Evolutionary conservation across 495 filamentous ascomycete genomes (phyloP).

Genomic region (Trichoderma orchidacearum): DNA sequence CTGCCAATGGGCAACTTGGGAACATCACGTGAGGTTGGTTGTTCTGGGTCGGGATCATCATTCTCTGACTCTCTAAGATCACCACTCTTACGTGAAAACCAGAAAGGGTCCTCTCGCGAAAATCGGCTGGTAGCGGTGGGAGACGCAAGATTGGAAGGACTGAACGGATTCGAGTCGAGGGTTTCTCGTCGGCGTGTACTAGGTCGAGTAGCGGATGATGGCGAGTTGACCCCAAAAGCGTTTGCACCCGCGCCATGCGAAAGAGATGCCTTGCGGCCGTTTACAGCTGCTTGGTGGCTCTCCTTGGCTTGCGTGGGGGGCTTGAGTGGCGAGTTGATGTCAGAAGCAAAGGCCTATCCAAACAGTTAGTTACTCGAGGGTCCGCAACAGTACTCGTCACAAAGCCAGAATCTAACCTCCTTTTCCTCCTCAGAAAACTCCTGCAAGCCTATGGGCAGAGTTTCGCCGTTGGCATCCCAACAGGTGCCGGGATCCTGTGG

Average conservation of each 20-base stretch:
- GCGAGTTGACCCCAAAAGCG: slow-evolving; percentile 41
- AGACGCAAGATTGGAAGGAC: slow-evolving; percentile 32
- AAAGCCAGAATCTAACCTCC: slow-evolving; percentile 42
- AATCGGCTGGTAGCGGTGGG: slow-evolving; percentile 36
- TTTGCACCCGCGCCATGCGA: slow-evolving; percentile 38
- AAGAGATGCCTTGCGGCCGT: slow-evolving; percentile 63
- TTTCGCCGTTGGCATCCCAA: slow-evolving; percentile 69
- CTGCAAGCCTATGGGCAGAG: slow-evolving; percentile 58
- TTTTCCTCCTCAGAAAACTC: slow-evolving; percentile 75
- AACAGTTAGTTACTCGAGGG: background rate
- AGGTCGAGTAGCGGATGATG: slow-evolving; percentile 52
- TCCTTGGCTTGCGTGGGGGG: slow-evolving; percentile 71
- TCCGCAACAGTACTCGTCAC: slow-evolving; percentile 8
- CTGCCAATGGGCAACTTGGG: slow-evolving; percentile 39
- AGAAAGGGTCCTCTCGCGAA: slow-evolving; percentile 34
- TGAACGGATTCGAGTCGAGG: slow-evolving; percentile 61
- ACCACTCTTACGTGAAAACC: slow-evolving; percentile 65
- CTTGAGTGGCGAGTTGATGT: slow-evolving; percentile 89
- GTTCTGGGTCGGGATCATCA: slow-evolving; percentile 34
- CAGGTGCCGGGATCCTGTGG: slow-evolving; percentile 63
- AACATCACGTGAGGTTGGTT: slow-evolving; percentile 11
- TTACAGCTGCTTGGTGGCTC: slow-evolving; percentile 35
- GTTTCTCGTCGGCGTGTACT: slow-evolving; percentile 72
- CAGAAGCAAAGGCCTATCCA: slow-evolving; percentile 55
- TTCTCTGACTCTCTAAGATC: slow-evolving; percentile 31